phyloP scores from a whole-genome alignment of 2,329 filamentous ascomycete species.

The Fusarium protoensiforme region DNA sequence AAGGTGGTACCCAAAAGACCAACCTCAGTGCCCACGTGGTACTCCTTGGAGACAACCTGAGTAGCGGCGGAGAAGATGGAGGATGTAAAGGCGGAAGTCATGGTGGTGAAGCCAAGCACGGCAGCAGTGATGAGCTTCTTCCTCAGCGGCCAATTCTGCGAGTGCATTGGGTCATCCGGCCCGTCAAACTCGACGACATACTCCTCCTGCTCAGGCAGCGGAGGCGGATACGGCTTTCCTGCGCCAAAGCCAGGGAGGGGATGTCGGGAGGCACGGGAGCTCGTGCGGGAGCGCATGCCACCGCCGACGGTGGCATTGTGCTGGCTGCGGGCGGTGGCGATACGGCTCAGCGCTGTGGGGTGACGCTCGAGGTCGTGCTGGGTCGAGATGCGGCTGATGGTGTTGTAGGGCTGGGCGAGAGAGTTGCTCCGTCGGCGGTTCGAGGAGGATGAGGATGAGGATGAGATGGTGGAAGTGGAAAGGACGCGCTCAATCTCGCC shows the following conservation, averaged over 20 bases:
- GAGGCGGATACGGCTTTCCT: slow-evolving; percentile 80
- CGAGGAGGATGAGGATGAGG: slow-evolving; percentile 56
- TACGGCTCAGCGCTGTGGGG: slow-evolving; percentile 75
- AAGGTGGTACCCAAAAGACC: slow-evolving; percentile 74
- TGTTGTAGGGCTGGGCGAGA: slow-evolving; percentile 48
- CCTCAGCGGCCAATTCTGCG: slow-evolving; percentile 84
- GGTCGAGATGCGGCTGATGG: slow-evolving; percentile 72
- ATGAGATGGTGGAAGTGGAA: slow-evolving; percentile 62
- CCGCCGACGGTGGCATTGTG: slow-evolving; percentile 78
- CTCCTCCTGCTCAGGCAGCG: slow-evolving; percentile 75
- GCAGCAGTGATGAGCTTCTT: slow-evolving; percentile 79
- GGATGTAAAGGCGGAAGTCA: slow-evolving; percentile 78
- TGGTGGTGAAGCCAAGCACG: slow-evolving; percentile 79
- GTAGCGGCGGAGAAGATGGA: slow-evolving; percentile 80
- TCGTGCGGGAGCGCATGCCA: slow-evolving; percentile 48
- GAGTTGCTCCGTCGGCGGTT: slow-evolving; percentile 21
- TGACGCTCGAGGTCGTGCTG: slow-evolving; percentile 76
- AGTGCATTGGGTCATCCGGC: slow-evolving; percentile 83
- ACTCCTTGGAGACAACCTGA: slow-evolving; percentile 64
- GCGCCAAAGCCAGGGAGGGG: slow-evolving; percentile 77
- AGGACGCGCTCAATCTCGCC: slow-evolving; percentile 70
- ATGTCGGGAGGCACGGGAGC: slow-evolving; percentile 61
- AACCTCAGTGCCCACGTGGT: slow-evolving; percentile 70
- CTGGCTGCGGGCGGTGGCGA: slow-evolving; percentile 77
- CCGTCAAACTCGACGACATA: slow-evolving; percentile 90